These are phyloP conservation scores for Nannochloropsis gaditana DNA, from an alignment of 108 stramenopile species.

Conservation along the genomic window DNA sequence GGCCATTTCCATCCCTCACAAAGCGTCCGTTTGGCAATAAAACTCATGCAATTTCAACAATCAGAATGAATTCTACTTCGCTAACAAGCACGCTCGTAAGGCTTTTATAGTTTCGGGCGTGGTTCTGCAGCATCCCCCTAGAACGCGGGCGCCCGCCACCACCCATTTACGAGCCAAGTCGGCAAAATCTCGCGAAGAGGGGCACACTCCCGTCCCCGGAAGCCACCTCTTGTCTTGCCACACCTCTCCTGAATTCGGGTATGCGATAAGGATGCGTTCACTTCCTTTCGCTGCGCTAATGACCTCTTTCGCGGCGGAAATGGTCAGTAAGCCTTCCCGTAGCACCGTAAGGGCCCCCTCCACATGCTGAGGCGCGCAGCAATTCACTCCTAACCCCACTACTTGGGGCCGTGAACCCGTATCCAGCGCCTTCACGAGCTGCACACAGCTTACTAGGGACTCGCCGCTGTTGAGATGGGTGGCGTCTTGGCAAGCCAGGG, in stretches of 20 bases:
- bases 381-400: conserved; percentile 47
- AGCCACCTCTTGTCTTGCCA: conserved; percentile 39
- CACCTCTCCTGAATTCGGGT: conserved; percentile 48
- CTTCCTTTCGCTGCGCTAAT: not conserved
- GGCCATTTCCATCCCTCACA: too few species aligned
- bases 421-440: conserved; percentile 16
- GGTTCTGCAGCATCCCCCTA: conserved; percentile 52
- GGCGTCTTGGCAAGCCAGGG: conserved; percentile 18
- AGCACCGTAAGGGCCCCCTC: conserved; percentile 27
- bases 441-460: conserved; percentile 27
- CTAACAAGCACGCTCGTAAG: not conserved
- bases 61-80: not conserved
- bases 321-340: not conserved
- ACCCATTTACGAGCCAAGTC: conserved; percentile 37
- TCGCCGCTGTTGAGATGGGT: conserved; percentile 36
- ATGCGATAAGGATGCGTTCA: conserved; percentile 29
- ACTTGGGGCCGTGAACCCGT: not conserved
- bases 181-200: conserved; percentile 24
- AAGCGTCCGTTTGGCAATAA: too few species aligned
- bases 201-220: conserved; percentile 27
- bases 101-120: conserved; percentile 25
- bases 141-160: conserved; percentile 36
- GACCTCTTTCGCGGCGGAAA: not conserved
- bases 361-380: conserved; percentile 38
- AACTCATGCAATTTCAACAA: too few species aligned